Base-by-base conservation (phyloP, 495 filamentous ascomycete genomes). In the Daldinia caldariorum region DNA sequence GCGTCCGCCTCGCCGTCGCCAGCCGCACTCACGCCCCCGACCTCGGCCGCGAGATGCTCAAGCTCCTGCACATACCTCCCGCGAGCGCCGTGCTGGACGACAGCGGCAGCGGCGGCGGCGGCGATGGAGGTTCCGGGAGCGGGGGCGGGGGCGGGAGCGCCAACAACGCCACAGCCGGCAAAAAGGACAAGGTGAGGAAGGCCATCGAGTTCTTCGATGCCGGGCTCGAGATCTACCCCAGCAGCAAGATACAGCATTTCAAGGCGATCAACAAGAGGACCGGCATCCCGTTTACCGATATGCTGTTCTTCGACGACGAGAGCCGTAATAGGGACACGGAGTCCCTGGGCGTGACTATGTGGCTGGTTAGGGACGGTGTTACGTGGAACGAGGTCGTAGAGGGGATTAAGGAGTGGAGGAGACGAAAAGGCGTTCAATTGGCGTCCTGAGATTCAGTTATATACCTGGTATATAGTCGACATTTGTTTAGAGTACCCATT, bases 271-370 rank as follows among this genome's bases (percentile, higher is more conserved):
- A 90, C 2, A 86, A 90, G 78, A 79, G 85, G 22, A 92, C 89
- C 26, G 87, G 88, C 51, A 74, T 92, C 16, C 79, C 79, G 53
- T 97, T 89, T 74, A 84, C 88, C 47, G 92, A 97, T 50, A 97
- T 97, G 92, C 74, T 99, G 65, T 99, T 99, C 72, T 99, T 97
- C 74, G 94, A 99, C 71, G 94, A 99, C 69, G 94, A 99, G 86
- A 79, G 84, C 50, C 82, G 94, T 65, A 99, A 99, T 77, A 80
- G 84, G 39, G 92, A 97, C 78, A 94, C 97, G 0, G 91, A 94
- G 81, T 89, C 83, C 57, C 68, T 97, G 57, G 94, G 94, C 1
- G 91, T 97, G 29, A 90, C 89, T 6, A 96, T 97, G 83, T 88
- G 87, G 74, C 75, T 96, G 69, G 91, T 99, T 4, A 77, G 87